These are phyloP conservation scores for Penicillium sp. DNA, from an alignment of 2,329 filamentous ascomycete species.

Conservation along the genomic window DNA sequence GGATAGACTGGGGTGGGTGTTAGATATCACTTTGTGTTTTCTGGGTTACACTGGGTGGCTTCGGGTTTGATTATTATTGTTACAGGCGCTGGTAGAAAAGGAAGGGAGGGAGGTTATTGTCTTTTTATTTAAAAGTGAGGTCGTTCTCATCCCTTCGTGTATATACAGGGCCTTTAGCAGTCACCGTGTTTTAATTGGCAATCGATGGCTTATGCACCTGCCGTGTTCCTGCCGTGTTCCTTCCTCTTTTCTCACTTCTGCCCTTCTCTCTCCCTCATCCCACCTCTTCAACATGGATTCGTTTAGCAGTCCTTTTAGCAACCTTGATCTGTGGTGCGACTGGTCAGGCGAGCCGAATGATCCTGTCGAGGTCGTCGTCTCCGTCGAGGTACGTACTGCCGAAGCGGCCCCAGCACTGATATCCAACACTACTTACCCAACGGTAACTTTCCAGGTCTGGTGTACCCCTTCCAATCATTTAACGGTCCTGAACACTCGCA, in stretches of 20 bases:
- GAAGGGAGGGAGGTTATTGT: constrained; percentile 13
- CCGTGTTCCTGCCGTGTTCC: background rate
- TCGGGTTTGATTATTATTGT: constrained; percentile 19
- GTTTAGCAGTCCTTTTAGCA: constrained; percentile 20
- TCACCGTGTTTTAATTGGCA: constrained; percentile 9
- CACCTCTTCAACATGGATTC: constrained; percentile 10
- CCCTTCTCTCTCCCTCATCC: background rate
- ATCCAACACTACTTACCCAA: background rate
- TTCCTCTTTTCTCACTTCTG: background rate
- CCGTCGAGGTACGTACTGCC: constrained; percentile 29
- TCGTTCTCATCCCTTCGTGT: constrained; percentile 27
- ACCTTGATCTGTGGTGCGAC: constrained; percentile 31
- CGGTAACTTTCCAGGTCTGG: constrained; percentile 19
- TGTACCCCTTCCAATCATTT: constrained; percentile 22
- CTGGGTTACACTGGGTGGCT: constrained; percentile 26
- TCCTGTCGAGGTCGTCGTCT: constrained; percentile 26
- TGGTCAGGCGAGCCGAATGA: constrained; percentile 30
- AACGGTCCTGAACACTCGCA: constrained; percentile 21
- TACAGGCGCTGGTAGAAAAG: constrained; percentile 21
- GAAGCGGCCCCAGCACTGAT: background rate
- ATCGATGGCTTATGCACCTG: constrained; percentile 10
- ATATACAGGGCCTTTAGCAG: constrained; percentile 26
- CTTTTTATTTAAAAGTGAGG: constrained; percentile 18
- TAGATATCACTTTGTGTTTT: constrained; percentile 20
- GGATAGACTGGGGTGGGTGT: constrained; percentile 38